Conservation (phyloP, 2,329 filamentous ascomycete species). For the Sclerotinia spermophila region DNA sequence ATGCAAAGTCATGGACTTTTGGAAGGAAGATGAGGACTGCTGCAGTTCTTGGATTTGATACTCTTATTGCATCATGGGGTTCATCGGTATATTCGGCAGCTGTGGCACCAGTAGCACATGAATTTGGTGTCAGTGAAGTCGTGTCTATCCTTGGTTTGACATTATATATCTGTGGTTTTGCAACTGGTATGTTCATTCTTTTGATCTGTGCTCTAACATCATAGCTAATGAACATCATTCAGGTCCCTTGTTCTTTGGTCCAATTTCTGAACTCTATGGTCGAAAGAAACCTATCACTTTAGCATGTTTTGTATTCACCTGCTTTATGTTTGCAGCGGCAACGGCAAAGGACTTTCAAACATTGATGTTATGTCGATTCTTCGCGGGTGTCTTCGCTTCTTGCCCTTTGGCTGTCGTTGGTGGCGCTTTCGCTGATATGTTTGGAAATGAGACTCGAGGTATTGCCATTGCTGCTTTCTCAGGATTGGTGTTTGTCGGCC, state of each 20-base stretch:
- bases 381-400: constrained; percentile 49
- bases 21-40: constrained; percentile 7
- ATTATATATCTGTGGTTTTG: constrained; percentile 57
- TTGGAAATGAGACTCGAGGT: constrained; percentile 54
- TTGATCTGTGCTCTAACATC: background rate
- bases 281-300: constrained; percentile 52
- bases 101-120: constrained; percentile 44
- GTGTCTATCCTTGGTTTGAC: constrained; percentile 55
- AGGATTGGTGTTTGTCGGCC: constrained; percentile 38
- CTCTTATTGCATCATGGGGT: constrained; percentile 18
- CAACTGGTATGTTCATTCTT: constrained; percentile 47
- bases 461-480: constrained; percentile 65
- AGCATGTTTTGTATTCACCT: constrained; percentile 40
- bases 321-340: constrained; percentile 53
- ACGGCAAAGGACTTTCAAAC: constrained; percentile 51
- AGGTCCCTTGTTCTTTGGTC: constrained; percentile 64
- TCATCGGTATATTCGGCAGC: constrained; percentile 45
- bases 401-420: constrained; percentile 47
- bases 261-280: constrained; percentile 59
- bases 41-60: constrained; percentile 36
- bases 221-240: background rate
- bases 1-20: constrained; percentile 21
- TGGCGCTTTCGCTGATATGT: constrained; percentile 63
- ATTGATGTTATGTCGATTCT: constrained; percentile 51
- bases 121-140: constrained; percentile 54